phyloP scores from a whole-genome alignment of 2,329 filamentous ascomycete genomes.

The Nannizzia gypsea region DNA sequence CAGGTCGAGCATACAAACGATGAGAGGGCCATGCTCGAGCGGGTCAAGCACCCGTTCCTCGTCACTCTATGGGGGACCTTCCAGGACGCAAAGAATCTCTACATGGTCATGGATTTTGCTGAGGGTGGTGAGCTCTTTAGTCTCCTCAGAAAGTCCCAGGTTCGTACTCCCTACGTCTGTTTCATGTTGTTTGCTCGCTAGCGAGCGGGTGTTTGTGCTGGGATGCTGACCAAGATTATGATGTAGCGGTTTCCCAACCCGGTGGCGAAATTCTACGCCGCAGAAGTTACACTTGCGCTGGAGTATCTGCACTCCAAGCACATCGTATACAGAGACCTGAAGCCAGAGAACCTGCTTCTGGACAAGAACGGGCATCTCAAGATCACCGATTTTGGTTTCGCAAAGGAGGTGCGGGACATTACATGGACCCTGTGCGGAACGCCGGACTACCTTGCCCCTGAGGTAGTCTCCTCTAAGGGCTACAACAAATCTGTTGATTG shows the following conservation, averaged over 20 bases:
- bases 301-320: slow-evolving; percentile 91
- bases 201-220: not conserved
- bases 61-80: slow-evolving; percentile 98
- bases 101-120: slow-evolving; percentile 99
- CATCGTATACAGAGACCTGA: slow-evolving; percentile 96
- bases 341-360: slow-evolving; percentile 84
- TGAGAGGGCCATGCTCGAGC: slow-evolving; percentile 86
- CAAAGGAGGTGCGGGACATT: slow-evolving; percentile 95
- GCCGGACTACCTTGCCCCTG: slow-evolving; percentile 90
- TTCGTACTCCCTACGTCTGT: slow-evolving; percentile 39
- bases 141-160: slow-evolving; percentile 81
- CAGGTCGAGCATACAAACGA: slow-evolving; percentile 99
- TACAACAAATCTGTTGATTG: slow-evolving; percentile 99
- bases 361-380: slow-evolving; percentile 91
- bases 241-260: slow-evolving; percentile 92
- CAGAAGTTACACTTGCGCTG: slow-evolving; percentile 86
- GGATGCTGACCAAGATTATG: slow-evolving; percentile 5
- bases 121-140: slow-evolving; percentile 97
- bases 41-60: slow-evolving; percentile 95
- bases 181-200: not conserved
- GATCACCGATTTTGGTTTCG: slow-evolving; percentile 97
- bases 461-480: slow-evolving; percentile 97
- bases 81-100: slow-evolving; percentile 86
- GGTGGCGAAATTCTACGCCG: slow-evolving; percentile 97
- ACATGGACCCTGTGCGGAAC: slow-evolving; percentile 98